Base-by-base conservation (phyloP, 768 basidiomycete species). In the Cystobasidium ongulense region DNA sequence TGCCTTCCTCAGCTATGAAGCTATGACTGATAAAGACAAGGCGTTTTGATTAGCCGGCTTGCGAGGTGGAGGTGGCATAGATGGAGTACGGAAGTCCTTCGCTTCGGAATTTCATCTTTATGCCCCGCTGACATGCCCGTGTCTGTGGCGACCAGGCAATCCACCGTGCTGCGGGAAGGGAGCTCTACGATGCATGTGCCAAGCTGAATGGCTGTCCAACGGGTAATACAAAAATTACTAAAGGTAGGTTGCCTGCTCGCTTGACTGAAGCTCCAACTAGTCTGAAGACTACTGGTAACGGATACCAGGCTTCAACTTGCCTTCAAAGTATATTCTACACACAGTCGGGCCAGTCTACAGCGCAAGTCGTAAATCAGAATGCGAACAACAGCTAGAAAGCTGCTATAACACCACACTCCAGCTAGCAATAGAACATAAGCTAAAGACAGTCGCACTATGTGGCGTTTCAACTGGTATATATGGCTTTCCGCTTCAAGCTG, bases 31-130 rank as follows among this genome's bases (percentile, higher is more conserved):
- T 66, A 18, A 29, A 25, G 27, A 59, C 50, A 53, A 61, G 82
- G 82, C 72, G 82, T 81, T 0, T 81, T 81, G 8, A 82, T 82
- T n/a, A 74, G 76, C 74, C 17, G 80, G 79, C 8, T 75, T 82
- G 0, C 78, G 81, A 0, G 81, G 82, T 36, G 82, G 82, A 7
- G 82, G 82, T 0, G 82, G 82, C 1, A 81, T 82, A 10, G 82
- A 82, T 65, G 82, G 82, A 35, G 68, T 71, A 21, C 21, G 18
- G 15, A 50, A 18, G n/a, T n/a, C 39, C 18, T 21, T 50, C n/a
- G 46, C 21, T 11, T 21, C 46, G 15, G 3, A 21, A 17, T 4
- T 39, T 7, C 7, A 4, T 21, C 15, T n/a, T 50, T 11, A 50
- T 50, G 46, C 46, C n/a, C n/a, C 46, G 46, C 46, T 50, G 21